Conservation (phyloP, 345 rosid genomes). For the Passiflora organensis region DNA sequence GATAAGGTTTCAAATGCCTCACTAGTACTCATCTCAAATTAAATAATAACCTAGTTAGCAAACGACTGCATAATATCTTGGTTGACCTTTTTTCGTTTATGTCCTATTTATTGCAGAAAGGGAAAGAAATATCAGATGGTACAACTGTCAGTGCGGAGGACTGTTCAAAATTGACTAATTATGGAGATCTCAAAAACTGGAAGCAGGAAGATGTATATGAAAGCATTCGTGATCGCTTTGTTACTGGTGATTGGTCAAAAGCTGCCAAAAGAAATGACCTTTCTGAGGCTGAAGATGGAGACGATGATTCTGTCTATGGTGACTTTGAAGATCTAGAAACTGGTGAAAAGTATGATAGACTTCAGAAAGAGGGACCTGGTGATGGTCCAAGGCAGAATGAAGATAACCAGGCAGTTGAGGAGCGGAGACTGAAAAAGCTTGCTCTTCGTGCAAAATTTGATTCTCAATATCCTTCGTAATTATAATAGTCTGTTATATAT, state of each 20-base stretch:
- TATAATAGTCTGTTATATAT: conserved; percentile 2
- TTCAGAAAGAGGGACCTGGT: conserved; percentile 27
- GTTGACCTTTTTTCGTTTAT: conserved; percentile 5
- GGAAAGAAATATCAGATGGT: conserved; percentile 37
- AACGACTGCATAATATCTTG: too few relatives aligned
- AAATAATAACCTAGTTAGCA: too few relatives aligned
- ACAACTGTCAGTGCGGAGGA: conserved; percentile 49
- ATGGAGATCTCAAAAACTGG: conserved; percentile 53
- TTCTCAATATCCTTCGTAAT: conserved; percentile 72
- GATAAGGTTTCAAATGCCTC: conserved; percentile 45
- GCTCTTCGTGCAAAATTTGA: conserved; percentile 75
- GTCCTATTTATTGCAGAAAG: conserved; percentile 41
- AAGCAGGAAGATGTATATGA: conserved; percentile 57
- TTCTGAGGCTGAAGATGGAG: conserved; percentile 27
- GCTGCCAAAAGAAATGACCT: conserved; percentile 56
- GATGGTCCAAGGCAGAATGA: conserved; percentile 34
- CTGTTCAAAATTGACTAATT: conserved; percentile 59
- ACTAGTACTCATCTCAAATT: background rate
- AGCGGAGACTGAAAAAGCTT: conserved; percentile 74
- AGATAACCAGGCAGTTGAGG: conserved; percentile 40
- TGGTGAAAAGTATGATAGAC: conserved; percentile 46
- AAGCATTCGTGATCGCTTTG: conserved; percentile 78
- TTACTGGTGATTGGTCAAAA: conserved; percentile 84
- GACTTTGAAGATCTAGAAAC: conserved; percentile 95
- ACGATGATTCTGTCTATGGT: conserved; percentile 49